phyloP scores from a whole-genome alignment of 2,329 filamentous ascomycete genomes.

The Zalaria sp. region DNA sequence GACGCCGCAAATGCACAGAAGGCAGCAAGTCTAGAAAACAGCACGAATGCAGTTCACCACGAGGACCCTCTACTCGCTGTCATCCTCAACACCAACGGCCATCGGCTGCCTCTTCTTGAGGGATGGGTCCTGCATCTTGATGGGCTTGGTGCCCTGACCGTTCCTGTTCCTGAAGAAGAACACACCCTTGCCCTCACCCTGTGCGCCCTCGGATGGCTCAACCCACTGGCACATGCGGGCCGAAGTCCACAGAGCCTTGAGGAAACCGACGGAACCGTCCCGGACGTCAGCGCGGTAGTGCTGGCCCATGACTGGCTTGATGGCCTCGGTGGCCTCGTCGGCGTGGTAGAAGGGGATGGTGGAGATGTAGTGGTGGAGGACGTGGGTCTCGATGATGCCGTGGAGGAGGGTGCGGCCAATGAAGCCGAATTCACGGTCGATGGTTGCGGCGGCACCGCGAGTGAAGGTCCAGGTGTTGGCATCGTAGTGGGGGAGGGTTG shows the following conservation, averaged over 20 bases:
- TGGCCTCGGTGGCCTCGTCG: slow-evolving; percentile 85
- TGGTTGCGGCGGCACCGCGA: slow-evolving; percentile 85
- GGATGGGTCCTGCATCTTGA: slow-evolving; percentile 13
- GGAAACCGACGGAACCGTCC: slow-evolving; percentile 68
- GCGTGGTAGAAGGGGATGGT: slow-evolving; percentile 95
- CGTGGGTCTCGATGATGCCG: slow-evolving; percentile 95
- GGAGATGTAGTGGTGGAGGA: slow-evolving; percentile 94
- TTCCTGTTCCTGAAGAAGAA: slow-evolving; percentile 95
- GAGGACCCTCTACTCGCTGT: slow-evolving; percentile 2
- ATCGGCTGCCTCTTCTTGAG: slow-evolving; percentile 1
- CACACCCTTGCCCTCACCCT: slow-evolving; percentile 69
- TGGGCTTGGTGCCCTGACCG: slow-evolving; percentile 54
- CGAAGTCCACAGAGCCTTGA: slow-evolving; percentile 67
- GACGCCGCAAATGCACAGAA: no score
- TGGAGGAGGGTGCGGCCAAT: slow-evolving; percentile 82
- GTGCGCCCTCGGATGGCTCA: slow-evolving; percentile 71
- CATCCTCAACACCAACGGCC: slow-evolving; percentile 4
- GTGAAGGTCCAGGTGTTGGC: slow-evolving; percentile 81
- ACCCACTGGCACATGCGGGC: slow-evolving; percentile 93
- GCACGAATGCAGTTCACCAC: no score
- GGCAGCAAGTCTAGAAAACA: no score
- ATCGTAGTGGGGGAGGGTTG: slow-evolving; percentile 83
- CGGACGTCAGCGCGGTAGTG: slow-evolving; percentile 80
- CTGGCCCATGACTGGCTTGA: slow-evolving; percentile 85
- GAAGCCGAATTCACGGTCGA: slow-evolving; percentile 95